Evolutionary conservation across 116 monocot genomes (phyloP).

Genomic region (Phalaenopsis hybrid): DNA sequence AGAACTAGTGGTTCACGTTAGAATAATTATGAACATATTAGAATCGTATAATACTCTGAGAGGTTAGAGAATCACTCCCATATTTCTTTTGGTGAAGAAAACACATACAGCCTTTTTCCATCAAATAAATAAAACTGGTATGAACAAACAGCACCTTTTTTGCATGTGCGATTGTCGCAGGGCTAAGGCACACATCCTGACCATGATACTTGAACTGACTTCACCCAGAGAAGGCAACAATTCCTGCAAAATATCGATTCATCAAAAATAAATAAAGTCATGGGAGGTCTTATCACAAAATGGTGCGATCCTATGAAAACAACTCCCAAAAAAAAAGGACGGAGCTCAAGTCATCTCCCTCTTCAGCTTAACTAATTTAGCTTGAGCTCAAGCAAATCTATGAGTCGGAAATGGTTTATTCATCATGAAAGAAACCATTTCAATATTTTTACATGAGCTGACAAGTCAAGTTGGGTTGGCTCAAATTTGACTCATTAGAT

Average conservation of each 20-base stretch:
- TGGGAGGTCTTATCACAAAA: background rate
- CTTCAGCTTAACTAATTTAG: no score
- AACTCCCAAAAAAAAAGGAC: no score
- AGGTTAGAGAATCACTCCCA: background rate
- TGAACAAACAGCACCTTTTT: no score
- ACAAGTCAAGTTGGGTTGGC: no score
- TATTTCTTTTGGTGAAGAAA: background rate
- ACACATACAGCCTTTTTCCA: background rate
- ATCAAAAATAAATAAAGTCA: background rate
- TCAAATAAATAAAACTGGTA: background rate
- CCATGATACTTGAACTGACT: background rate
- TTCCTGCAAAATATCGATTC: background rate
- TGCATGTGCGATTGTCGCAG: background rate
- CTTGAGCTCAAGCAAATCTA: no score
- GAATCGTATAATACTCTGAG: no score
- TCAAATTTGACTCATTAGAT: no score
- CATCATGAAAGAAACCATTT: no score
- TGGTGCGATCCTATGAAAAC: no score
- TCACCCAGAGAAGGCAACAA: background rate
- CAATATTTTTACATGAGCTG: no score
- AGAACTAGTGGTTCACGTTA: background rate
- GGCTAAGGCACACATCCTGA: background rate
- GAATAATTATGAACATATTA: background rate
- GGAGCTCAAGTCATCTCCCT: no score
- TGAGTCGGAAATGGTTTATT: no score